phyloP scores from a whole-genome alignment of 148 eudicot genomes.

The Nepenthes mirabilis region DNA sequence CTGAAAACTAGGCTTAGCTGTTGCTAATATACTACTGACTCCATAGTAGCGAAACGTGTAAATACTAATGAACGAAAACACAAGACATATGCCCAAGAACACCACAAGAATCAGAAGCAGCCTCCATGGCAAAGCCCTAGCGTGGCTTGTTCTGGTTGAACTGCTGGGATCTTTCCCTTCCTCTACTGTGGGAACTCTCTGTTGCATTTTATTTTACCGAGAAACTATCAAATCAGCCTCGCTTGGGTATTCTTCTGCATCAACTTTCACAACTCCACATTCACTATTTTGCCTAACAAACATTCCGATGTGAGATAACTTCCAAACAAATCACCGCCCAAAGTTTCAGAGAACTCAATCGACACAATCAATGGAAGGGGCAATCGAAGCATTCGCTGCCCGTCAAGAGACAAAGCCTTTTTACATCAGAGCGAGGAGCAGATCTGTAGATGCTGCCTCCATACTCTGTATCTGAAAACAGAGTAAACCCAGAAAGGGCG shows the following conservation, averaged over 20 bases:
- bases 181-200: slow-evolving; percentile 39
- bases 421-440: neutral
- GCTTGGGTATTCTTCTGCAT: neutral
- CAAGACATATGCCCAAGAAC: slow-evolving; percentile 42
- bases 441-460: too few species aligned
- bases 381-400: neutral
- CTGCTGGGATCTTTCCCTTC: slow-evolving; percentile 55
- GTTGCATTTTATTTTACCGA: slow-evolving; percentile 18
- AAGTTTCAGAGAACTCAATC: neutral
- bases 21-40: slow-evolving; percentile 23
- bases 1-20: slow-evolving; percentile 26
- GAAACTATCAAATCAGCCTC: neutral
- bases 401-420: neutral
- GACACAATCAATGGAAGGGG: neutral
- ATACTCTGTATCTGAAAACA: too few species aligned
- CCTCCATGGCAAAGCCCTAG: slow-evolving; percentile 57
- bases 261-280: too few species aligned
- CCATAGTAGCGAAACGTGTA: slow-evolving; percentile 42
- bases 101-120: slow-evolving; percentile 35
- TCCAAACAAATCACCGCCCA: neutral
- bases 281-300: too few species aligned
- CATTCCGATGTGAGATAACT: too few species aligned
- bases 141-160: slow-evolving; percentile 28
- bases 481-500: too few species aligned
- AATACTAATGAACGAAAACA: slow-evolving; percentile 46